Percentiles rank a stretch among this genome's conserved stretches.
Evolutionary conservation across 352 stramenopile species (phyloP).

Genomic region (Phytophthora aleatoria): DNA sequence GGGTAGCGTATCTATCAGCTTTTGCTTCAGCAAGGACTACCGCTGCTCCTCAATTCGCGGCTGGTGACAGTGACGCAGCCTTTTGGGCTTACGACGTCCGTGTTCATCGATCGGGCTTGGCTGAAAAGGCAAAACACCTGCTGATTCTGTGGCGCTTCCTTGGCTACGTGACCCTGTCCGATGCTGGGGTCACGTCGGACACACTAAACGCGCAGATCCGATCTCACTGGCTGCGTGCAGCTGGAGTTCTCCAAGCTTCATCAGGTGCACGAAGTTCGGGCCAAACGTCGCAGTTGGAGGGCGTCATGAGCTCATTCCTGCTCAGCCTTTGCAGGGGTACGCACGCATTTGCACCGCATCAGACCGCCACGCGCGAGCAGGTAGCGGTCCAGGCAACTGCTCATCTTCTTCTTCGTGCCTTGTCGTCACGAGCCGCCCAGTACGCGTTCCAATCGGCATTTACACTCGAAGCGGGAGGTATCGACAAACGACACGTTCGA

Average conservation of each 20-base stretch:
- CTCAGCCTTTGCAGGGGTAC: constrained; percentile 3
- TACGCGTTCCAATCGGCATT: not conserved
- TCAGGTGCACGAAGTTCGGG: not conserved
- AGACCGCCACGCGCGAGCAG: constrained; percentile 1
- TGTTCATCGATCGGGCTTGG: constrained; percentile 1
- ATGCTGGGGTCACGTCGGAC: constrained; percentile 1
- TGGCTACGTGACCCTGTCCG: not conserved
- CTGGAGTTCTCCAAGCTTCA: constrained; percentile 3
- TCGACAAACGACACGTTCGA: constrained; percentile 1
- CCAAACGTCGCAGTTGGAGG: not conserved
- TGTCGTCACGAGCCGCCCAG: constrained; percentile 5
- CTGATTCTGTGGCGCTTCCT: constrained; percentile 7
- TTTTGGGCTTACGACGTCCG: constrained; percentile 5
- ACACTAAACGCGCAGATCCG: not conserved
- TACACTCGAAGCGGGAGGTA: not conserved
- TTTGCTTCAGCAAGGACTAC: not conserved
- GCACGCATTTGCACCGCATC: not conserved
- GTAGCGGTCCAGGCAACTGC: constrained; percentile 1
- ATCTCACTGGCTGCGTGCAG: constrained; percentile 6
- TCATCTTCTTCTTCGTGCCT: constrained; percentile 6
- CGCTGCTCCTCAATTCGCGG: not conserved
- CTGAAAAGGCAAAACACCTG: constrained; percentile 12
- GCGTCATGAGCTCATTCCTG: constrained; percentile 5
- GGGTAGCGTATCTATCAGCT: not conserved
- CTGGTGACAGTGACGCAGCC: not conserved